These are phyloP conservation scores for Pigoraptor vietnamica DNA, from an alignment of 78 protist genomes.

Conservation along the genomic window DNA sequence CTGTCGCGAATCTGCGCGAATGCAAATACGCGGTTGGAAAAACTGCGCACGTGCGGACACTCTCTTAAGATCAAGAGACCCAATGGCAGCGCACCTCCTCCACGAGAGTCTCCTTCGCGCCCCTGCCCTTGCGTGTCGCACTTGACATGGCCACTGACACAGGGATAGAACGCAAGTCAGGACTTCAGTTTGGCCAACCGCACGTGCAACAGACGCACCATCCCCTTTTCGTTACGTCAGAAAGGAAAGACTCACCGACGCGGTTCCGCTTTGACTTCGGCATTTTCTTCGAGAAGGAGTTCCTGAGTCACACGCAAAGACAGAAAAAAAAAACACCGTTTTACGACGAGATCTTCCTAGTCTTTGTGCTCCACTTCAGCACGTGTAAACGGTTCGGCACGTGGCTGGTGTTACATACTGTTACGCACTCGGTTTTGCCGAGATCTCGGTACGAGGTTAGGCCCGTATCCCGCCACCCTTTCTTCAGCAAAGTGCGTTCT, in stretches of 20 bases:
- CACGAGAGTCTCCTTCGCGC: conserved; percentile 38
- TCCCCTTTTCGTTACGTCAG: not conserved
- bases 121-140: conserved; percentile 35
- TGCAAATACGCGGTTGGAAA: not conserved
- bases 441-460: too few relatives aligned
- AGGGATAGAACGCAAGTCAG: not conserved
- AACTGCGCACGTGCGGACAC: not conserved
- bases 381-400: too few relatives aligned
- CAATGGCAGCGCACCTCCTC: not conserved
- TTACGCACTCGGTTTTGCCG: too few relatives aligned
- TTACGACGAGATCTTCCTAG: too few relatives aligned
- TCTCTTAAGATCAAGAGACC: not conserved
- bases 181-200: not conserved
- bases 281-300: not conserved
- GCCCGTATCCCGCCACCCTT: too few relatives aligned
- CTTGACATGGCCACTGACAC: conserved; percentile 31
- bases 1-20: conserved; percentile 36
- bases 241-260: not conserved
- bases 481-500: too few relatives aligned
- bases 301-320: too few relatives aligned
- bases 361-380: too few relatives aligned
- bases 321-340: too few relatives aligned
- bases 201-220: not conserved
- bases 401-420: too few relatives aligned
- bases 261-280: not conserved